These are phyloP conservation scores for Plasmodium coatneyi DNA, from an alignment of 169 alveolate genomes.

Conservation along the genomic window DNA sequence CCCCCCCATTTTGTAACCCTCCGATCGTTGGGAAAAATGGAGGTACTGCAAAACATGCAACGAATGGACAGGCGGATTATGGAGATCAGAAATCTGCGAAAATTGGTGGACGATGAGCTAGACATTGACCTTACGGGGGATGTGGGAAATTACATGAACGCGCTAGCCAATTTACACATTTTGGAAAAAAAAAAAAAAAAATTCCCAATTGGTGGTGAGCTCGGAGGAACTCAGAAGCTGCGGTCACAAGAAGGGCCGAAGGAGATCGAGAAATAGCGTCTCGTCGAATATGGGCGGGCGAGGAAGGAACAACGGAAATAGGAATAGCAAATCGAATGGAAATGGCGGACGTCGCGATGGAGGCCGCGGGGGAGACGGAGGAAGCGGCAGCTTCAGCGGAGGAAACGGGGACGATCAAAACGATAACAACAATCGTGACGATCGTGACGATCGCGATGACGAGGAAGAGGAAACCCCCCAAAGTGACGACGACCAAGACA, in stretches of 20 bases:
- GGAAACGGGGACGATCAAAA: neutral
- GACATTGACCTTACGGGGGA: neutral
- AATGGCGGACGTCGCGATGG: neutral
- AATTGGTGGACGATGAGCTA: neutral
- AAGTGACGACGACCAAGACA: neutral
- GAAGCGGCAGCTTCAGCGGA: neutral
- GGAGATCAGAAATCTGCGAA: slow-evolving; percentile 21
- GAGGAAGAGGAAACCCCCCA: slow-evolving; percentile 11
- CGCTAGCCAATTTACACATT: slow-evolving; percentile 13
- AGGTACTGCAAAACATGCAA: slow-evolving; percentile 29
- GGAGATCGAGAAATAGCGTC: slow-evolving; percentile 33
- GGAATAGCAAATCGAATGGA: neutral
- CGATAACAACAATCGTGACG: neutral
- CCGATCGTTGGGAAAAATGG: slow-evolving; percentile 4
- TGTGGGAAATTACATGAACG: slow-evolving; percentile 21
- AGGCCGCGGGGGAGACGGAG: neutral
- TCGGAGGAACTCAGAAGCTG: slow-evolving; percentile 12
- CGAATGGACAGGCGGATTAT: slow-evolving; percentile 16
- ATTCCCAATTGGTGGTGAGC: slow-evolving; percentile 7
- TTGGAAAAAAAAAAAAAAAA: slow-evolving; percentile 16
- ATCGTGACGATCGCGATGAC: neutral
- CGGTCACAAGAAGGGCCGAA: slow-evolving; percentile 5
- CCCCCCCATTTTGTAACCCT: slow-evolving; percentile 6
- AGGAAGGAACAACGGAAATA: neutral
- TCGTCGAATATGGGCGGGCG: neutral